Base-by-base conservation (phyloP, 2,329 filamentous ascomycete species). In the Cladosporium halotolerans region DNA sequence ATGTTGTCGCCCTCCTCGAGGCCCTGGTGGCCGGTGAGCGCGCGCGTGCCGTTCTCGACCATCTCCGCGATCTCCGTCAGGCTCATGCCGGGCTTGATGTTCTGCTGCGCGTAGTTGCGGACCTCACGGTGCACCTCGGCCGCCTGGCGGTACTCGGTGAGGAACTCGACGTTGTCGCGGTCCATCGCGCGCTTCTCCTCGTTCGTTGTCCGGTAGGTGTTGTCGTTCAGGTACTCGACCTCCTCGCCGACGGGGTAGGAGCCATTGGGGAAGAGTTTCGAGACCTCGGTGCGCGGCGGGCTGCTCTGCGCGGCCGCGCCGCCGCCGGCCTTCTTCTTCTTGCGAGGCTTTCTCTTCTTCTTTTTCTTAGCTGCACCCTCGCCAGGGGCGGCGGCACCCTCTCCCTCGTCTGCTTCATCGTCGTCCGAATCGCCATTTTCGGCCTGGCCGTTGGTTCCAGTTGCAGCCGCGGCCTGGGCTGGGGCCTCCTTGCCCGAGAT, bases 51-150 rank as follows among this genome's bases (percentile, higher is more conserved):
- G 56, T 81, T 75, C 57, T 82, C 79, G 47, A 82, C 80, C 6
- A 70, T 75, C 53, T 75, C 70, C 1, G 78, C 79, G 57, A 82
- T 74, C 33, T 75, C 69, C 6, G 68, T 73, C 44, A 82, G 64
- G 42, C 68, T 71, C 52, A 71, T 66, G 9, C 79, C 79, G 0
- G 79, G 79, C 62, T 76, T 76, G 60, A 75, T 75, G 53, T 69
- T 71, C 41, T 68, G 64, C 60, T 77, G 76, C 4, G 73, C 74
- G 63, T 73, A 79, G 41, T 73, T 72, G 23, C 79, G 75, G 44
- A 79, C 76, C 63, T 81, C 75, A 42, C 79, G 73, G 63, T 82
- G 79, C 43, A 79, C 70, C 60, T 81, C 79, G 0, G 79, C 79
- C 9, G 76, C 79, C 63, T 80, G 72, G 45, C 79, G 76, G 63